phyloP scores from a whole-genome alignment of 345 rosid genomes.

The Eucalyptus brandiana region DNA sequence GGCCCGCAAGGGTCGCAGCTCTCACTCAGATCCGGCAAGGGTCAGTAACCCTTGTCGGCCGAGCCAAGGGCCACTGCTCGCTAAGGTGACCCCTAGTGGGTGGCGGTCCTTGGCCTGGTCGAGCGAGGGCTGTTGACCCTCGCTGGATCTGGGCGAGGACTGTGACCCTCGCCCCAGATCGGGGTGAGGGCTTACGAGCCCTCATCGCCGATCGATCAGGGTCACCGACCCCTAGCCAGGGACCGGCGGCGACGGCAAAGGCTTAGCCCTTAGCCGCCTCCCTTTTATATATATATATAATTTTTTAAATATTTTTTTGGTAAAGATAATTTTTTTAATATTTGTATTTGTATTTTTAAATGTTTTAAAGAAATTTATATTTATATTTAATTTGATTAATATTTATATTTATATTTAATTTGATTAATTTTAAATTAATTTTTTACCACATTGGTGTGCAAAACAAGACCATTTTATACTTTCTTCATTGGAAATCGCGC shows the following conservation, averaged over 20 bases:
- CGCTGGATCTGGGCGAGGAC: fast-evolving
- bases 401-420: too few relatives aligned
- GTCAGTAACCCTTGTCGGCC: fast-evolving
- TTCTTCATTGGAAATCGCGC: fast-evolving
- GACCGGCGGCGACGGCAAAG: fast-evolving
- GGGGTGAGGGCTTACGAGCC: fast-evolving
- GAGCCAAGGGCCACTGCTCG: fast-evolving
- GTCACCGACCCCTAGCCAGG: fast-evolving
- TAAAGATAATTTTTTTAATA: too few relatives aligned
- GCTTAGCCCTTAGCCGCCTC: too few relatives aligned
- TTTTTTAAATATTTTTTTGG: too few relatives aligned
- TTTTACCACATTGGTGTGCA: fast-evolving
- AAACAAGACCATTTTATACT: fast-evolving
- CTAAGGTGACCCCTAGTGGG: fast-evolving
- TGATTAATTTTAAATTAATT: too few relatives aligned
- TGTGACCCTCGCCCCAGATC: fast-evolving
- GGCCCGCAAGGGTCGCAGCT: fast-evolving
- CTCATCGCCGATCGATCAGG: fast-evolving
- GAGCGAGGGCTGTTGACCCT: fast-evolving
- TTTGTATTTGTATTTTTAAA: too few relatives aligned
- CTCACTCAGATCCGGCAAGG: fast-evolving
- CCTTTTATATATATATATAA: too few relatives aligned
- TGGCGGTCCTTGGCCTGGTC: fast-evolving
- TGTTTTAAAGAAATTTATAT: too few relatives aligned
- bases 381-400: too few relatives aligned